phyloP scores from a whole-genome alignment of 2,329 filamentous ascomycete genomes.

The Stemphylium beticola region DNA sequence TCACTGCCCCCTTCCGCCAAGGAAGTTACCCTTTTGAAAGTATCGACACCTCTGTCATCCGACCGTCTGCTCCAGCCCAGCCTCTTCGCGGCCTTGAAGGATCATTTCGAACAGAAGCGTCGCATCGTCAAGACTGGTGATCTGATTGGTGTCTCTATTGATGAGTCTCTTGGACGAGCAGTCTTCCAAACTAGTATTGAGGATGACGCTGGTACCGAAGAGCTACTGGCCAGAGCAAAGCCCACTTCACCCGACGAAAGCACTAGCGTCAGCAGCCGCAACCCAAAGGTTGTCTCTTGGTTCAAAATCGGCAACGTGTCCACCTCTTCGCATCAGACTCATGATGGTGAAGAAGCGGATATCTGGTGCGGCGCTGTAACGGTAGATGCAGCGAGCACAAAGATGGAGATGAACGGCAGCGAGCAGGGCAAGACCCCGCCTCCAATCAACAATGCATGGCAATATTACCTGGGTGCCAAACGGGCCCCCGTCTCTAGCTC shows the following conservation, averaged over 20 bases:
- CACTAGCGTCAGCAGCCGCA: constrained; percentile 17
- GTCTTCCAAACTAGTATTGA: constrained; percentile 76
- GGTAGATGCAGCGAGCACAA: constrained; percentile 84
- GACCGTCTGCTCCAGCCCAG: constrained; percentile 85
- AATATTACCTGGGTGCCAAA: constrained; percentile 84
- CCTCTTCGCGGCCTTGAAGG: constrained; percentile 84
- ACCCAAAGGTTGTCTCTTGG: constrained; percentile 72
- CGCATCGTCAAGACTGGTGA: constrained; percentile 87
- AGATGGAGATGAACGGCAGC: constrained; percentile 90
- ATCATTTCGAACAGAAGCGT: constrained; percentile 82
- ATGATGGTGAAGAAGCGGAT: constrained; percentile 67
- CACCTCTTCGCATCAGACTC: constrained; percentile 57
- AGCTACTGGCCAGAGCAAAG: constrained; percentile 59
- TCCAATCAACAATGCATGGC: constrained; percentile 79
- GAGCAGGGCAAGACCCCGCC: constrained; percentile 82
- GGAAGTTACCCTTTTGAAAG: constrained; percentile 86
- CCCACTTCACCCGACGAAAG: constrained; percentile 38
- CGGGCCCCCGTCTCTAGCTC: constrained; percentile 65
- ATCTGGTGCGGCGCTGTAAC: constrained; percentile 86
- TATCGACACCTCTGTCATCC: constrained; percentile 86
- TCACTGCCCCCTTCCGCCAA: constrained; percentile 66
- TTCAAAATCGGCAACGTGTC: constrained; percentile 79
- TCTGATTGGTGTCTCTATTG: constrained; percentile 85
- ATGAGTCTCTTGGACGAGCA: constrained; percentile 81
- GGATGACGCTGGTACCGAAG: constrained; percentile 67